phyloP scores from a whole-genome alignment of 2,329 filamentous ascomycete species.

The Periconia sp. region DNA sequence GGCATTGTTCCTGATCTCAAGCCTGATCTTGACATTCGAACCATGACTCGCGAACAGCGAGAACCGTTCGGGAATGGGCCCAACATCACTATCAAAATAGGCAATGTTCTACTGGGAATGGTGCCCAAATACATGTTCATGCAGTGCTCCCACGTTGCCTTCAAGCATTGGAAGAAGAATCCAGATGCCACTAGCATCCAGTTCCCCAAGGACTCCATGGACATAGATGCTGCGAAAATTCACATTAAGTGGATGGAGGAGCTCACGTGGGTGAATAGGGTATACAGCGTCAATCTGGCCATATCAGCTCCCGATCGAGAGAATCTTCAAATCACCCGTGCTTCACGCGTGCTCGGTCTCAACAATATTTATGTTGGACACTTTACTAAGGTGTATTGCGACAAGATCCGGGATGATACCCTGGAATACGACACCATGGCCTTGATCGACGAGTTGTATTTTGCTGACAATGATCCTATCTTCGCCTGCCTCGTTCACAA shows the following conservation, averaged over 20 bases:
- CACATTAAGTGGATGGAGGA: conserved; percentile 33
- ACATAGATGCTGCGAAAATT: conserved; percentile 16
- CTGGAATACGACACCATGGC: conserved; percentile 20
- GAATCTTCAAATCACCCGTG: conserved; percentile 32
- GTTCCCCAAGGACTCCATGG: conserved; percentile 23
- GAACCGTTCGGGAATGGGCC: conserved; percentile 26
- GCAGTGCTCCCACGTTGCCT: conserved; percentile 31
- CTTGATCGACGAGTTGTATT: conserved; percentile 20
- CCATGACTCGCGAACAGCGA: conserved; percentile 27
- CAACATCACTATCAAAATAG: conserved; percentile 25
- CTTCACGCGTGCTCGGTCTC: conserved; percentile 30
- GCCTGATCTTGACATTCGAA: conserved; percentile 22
- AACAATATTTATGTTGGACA: conserved; percentile 38
- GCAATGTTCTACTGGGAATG: conserved; percentile 13
- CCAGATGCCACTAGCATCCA: conserved; percentile 18
- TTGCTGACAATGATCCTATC: conserved; percentile 31
- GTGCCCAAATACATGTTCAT: conserved; percentile 34
- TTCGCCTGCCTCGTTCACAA: conserved; percentile 37
- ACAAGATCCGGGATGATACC: conserved; percentile 27
- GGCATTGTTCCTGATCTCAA: conserved; percentile 14
- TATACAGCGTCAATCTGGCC: conserved; percentile 31
- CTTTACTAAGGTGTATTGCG: conserved; percentile 37
- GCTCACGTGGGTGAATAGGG: conserved; percentile 25
- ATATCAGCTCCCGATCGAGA: conserved; percentile 16
- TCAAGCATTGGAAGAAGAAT: conserved; percentile 24